Base-by-base conservation (phyloP, 1,139 yeast species). In the Saccharomyces hybrid region DNA sequence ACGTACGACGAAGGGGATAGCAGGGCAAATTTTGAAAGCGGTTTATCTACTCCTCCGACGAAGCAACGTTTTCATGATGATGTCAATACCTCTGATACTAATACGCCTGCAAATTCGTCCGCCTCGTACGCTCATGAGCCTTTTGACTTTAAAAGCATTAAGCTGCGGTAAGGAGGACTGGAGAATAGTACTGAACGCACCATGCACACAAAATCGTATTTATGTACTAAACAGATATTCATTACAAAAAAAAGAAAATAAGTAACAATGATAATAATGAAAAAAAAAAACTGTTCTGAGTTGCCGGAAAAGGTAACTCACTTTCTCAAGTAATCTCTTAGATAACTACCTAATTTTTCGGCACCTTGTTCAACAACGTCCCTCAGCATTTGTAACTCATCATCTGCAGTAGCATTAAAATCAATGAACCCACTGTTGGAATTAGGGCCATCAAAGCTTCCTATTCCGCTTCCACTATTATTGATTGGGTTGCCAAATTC, bases 361-460 rank as follows among this genome's bases (percentile, higher is more conserved):
- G 97, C 97, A 57, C 98, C 98, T 62, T 84, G 90, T 71, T 91
- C 98, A 61, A 93, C 78, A n/a, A 91, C 97, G 71, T 88, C 96
- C 73, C 88, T 90, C 67, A 93, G 75, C 50, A 85, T 89, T 54
- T 86, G 89, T 70, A 93, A 75, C 71, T 93, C 98, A 65, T 91
- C 96, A 62, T 87, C 88, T 25, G 69, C 62, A 34, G 62, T 66
- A 49, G 59, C 51, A 46, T 95, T 88, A 64, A 88, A 82, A 53
- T 83, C 86, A 51, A 83, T 75, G 61, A 86, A 84, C 14, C 73
- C 72, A 19, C 60, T 53, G n/a, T 51, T 42, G 9, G 53, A 25
- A 41, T 55, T 14, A 2, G 42, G 34, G n/a, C 31, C 34, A 32
- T 42, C 42, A 26, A 13, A 38, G 46, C 57, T 57, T 47, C 58